These are phyloP conservation scores for Lodderomyces margitis DNA, from an alignment of 1,139 yeast species.

Conservation along the genomic window DNA sequence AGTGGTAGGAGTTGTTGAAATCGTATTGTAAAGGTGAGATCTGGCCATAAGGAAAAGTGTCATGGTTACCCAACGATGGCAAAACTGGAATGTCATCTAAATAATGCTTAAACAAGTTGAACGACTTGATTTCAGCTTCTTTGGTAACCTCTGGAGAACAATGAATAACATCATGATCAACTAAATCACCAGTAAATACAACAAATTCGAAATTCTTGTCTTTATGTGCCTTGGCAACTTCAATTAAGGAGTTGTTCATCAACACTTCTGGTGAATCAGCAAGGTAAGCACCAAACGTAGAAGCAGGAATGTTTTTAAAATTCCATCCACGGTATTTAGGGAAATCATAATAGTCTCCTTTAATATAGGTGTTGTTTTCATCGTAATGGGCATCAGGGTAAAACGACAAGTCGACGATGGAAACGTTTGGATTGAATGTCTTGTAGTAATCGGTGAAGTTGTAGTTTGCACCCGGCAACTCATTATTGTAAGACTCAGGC, in stretches of 20 bases:
- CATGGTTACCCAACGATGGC: conserved; percentile 70
- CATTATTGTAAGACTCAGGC: conserved; percentile 34
- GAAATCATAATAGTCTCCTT: conserved; percentile 41
- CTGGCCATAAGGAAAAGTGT: conserved; percentile 71
- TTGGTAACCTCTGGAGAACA: conserved; percentile 49
- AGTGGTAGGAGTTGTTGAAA: conserved; percentile 48
- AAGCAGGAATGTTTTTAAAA: conserved; percentile 50
- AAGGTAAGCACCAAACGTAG: conserved; percentile 56
- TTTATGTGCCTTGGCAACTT: conserved; percentile 36
- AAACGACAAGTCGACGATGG: conserved; percentile 22
- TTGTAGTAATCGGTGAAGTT: conserved; percentile 31
- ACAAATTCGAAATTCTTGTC: conserved; percentile 52
- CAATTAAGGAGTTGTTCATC: conserved; percentile 53
- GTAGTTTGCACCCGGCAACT: conserved; percentile 25
- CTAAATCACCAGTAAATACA: conserved; percentile 68
- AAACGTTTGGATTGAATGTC: conserved; percentile 19
- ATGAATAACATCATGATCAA: conserved; percentile 54
- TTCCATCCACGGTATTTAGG: conserved; percentile 39
- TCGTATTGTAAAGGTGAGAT: conserved; percentile 48
- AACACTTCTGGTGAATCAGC: conserved; percentile 67
- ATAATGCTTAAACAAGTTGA: conserved; percentile 53
- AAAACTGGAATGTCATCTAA: conserved; percentile 58
- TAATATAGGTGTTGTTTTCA: conserved; percentile 30
- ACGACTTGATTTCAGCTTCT: conserved; percentile 50
- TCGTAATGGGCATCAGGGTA: conserved; percentile 28